Evolutionary conservation across 2,329 filamentous ascomycete species (phyloP), one percentile per base, ranked within the genome.

Genomic region (Conoideocrella luteorostrata): DNA sequence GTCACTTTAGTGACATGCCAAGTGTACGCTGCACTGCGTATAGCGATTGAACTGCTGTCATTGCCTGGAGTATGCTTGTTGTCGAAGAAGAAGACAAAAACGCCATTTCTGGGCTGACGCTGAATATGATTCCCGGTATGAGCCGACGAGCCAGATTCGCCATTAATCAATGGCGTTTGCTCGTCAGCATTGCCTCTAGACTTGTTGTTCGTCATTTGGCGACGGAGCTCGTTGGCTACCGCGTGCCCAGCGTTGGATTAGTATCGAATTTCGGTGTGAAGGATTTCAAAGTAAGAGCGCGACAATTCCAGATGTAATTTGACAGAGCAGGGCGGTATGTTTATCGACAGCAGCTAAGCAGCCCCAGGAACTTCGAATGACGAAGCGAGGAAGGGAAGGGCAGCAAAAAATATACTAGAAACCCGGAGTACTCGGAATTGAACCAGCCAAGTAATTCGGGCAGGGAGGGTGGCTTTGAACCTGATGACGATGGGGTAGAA

Each of bases 1-100:
- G 76, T 78, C 35, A 75, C 69, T 64, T 80, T 80, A 54, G 66
- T 63, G 49, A 78, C 63, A 51, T 80, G 77, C 71, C 74, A 79
- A 17, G 63, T 55, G 44, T 72, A 67, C 24, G 74, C 74, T 7
- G 69, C 60, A 49, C 61, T 67, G 47, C 66, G 68, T 21, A 78
- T 58, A 44, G 65, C 59, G 18, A 63, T 47, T 47, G 72, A 77
- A 15, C 66, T 51, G 55, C 68, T 74, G 45, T 78, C 63, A 43
- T 64, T 64, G 39, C 77, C 77, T 2, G 77, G 77, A 1, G 74
- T 80, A 47, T 67, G 60, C 20, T 63, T 65, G 37, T 61, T 56
- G 50, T 77, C 67, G 53, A 77, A 66, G 49, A 81, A 67, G 56
- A 80, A 74, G 15, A 59, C 53, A 40, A 54, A 54, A 50, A 55